These are phyloP conservation scores for Saccharomycopsis amapae DNA, from an alignment of 805 yeast species.

Conservation along the genomic window DNA sequence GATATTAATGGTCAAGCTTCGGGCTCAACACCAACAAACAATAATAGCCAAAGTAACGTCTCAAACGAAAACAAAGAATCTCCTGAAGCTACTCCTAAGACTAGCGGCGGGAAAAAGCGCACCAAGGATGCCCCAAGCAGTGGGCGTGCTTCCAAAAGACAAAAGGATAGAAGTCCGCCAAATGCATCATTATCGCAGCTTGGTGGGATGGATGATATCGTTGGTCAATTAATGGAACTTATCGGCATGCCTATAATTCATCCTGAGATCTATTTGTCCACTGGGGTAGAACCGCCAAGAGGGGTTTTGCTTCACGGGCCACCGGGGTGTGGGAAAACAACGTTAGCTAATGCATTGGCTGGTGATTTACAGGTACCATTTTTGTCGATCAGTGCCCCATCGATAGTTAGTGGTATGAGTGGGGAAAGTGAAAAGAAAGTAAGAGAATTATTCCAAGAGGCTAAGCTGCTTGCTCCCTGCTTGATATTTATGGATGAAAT, in stretches of 20 bases:
- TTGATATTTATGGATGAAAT: conserved; percentile 91
- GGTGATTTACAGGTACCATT: conserved; percentile 93
- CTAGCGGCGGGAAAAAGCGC: conserved; percentile 36
- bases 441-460: conserved; percentile 90
- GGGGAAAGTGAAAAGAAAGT: conserved; percentile 95
- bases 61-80: conserved; percentile 34
- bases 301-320: conserved; percentile 96
- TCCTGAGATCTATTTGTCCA: conserved; percentile 80
- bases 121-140: conserved; percentile 35
- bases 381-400: conserved; percentile 85
- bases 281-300: conserved; percentile 93
- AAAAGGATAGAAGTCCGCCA: conserved; percentile 64
- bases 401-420: conserved; percentile 98
- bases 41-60: conserved; percentile 14
- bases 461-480: conserved; percentile 84
- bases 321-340: conserved; percentile 98
- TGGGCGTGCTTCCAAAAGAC: conserved; percentile 28
- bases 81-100: not conserved
- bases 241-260: conserved; percentile 89
- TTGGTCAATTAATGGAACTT: conserved; percentile 79
- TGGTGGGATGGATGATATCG: conserved; percentile 87
- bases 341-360: conserved; percentile 92
- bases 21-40: conserved; percentile 5
- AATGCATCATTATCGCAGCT: conserved; percentile 58
- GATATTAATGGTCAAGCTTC: too few species aligned